phyloP scores from a whole-genome alignment of 768 basidiomycete genomes.

The Podaxis rugospora region DNA sequence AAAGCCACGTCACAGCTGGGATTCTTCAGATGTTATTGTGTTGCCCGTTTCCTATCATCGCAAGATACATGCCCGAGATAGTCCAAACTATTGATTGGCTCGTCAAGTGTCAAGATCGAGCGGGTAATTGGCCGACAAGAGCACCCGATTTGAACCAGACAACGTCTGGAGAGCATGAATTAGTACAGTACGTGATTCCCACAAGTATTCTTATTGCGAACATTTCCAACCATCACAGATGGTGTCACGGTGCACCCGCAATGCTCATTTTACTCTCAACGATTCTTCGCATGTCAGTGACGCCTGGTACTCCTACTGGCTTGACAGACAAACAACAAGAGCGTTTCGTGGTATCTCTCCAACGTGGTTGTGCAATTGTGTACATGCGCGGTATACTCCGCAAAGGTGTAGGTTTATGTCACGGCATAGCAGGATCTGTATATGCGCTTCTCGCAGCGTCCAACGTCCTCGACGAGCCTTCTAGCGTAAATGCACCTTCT shows the following conservation, averaged over 20 bases:
- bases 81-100: slow-evolving; percentile 45
- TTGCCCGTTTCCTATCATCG: slow-evolving; percentile 33
- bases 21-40: slow-evolving; percentile 48
- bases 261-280: slow-evolving; percentile 44
- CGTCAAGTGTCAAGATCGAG: slow-evolving; percentile 35
- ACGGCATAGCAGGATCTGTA: slow-evolving; percentile 52
- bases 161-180: slow-evolving; percentile 24
- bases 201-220: not conserved
- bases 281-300: slow-evolving; percentile 27
- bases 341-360: slow-evolving; percentile 28
- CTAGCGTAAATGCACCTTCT: not conserved
- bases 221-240: slow-evolving; percentile 26
- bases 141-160: slow-evolving; percentile 19
- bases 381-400: slow-evolving; percentile 45
- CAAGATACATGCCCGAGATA: slow-evolving; percentile 35
- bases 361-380: slow-evolving; percentile 36
- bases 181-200: slow-evolving; percentile 41
- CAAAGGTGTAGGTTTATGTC: slow-evolving; percentile 59
- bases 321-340: slow-evolving; percentile 20
- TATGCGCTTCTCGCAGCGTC: slow-evolving; percentile 48
- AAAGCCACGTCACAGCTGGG: slow-evolving; percentile 32
- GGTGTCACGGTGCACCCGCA: slow-evolving; percentile 59
- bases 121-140: slow-evolving; percentile 52
- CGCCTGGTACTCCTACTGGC: slow-evolving; percentile 16
- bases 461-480: slow-evolving; percentile 32